These are phyloP conservation scores for Phanerochaete sordida DNA, from an alignment of 768 basidiomycete genomes.

Conservation along the genomic window DNA sequence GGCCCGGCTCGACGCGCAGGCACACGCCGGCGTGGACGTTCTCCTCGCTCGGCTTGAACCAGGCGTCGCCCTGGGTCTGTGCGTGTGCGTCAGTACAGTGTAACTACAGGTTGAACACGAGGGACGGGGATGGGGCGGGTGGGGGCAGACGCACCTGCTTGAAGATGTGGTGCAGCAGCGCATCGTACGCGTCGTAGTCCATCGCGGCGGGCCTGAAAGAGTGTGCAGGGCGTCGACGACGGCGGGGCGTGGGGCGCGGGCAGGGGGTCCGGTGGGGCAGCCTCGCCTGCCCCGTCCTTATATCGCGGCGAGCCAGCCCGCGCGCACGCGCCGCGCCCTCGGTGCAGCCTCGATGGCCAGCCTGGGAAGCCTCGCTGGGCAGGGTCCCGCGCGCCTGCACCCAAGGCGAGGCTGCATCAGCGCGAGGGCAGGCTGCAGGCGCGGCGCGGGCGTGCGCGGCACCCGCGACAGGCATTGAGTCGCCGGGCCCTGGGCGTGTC, in stretches of 20 bases:
- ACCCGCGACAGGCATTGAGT: too few relatives aligned
- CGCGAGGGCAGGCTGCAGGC: too few relatives aligned
- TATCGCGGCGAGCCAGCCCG: not conserved
- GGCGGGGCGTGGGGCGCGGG: not conserved
- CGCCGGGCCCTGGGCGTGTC: too few relatives aligned
- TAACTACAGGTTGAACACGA: conserved; percentile 4
- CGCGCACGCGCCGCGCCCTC: not conserved
- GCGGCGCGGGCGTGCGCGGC: too few relatives aligned
- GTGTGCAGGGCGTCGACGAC: not conserved
- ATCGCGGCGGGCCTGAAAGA: conserved; percentile 29
- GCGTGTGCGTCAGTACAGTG: conserved; percentile 4
- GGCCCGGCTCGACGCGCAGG: conserved; percentile 61
- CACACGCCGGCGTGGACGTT: conserved; percentile 79
- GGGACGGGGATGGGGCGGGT: not conserved
- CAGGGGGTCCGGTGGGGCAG: not conserved
- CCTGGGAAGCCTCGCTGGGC: not conserved
- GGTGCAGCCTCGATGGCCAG: not conserved
- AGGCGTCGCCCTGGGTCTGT: conserved; percentile 81
- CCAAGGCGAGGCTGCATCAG: too few relatives aligned
- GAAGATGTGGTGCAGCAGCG: conserved; percentile 77
- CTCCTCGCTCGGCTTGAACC: conserved; percentile 85
- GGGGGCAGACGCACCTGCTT: conserved; percentile 49
- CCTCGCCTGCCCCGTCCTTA: not conserved
- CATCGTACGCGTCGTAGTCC: conserved; percentile 81
- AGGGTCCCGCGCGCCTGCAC: too few relatives aligned